phyloP scores from a whole-genome alignment of 768 basidiomycete species.

The Lactarius sp. region DNA sequence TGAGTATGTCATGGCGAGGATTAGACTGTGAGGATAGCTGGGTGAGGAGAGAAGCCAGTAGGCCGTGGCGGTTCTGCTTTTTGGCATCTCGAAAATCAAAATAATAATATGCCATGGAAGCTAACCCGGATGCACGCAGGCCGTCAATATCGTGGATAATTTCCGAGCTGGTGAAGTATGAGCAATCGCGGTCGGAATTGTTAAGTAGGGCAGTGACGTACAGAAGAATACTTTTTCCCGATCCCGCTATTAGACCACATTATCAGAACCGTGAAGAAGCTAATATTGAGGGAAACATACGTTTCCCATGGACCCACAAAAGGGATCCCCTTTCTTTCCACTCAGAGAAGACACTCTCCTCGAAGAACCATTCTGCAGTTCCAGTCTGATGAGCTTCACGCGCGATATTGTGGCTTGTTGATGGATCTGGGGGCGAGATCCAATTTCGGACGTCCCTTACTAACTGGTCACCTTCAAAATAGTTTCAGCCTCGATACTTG shows the following conservation, averaged over 20 bases:
- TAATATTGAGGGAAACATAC: neutral
- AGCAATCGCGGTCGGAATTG: neutral
- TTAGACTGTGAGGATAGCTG: too few relatives aligned
- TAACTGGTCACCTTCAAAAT: neutral
- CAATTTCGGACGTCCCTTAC: neutral
- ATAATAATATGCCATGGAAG: neutral
- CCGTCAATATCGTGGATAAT: neutral
- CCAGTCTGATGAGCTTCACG: neutral
- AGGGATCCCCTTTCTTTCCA: constrained; percentile 8
- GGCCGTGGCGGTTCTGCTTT: too few relatives aligned
- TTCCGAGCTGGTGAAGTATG: neutral
- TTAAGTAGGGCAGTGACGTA: neutral
- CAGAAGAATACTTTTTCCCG: constrained; percentile 8
- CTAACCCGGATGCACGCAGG: neutral
- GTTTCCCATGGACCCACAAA: constrained; percentile 13
- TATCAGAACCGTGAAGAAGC: neutral
- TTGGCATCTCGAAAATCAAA: too few relatives aligned
- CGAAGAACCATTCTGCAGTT: constrained; percentile 3
- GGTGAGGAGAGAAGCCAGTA: too few relatives aligned
- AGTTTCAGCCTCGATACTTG: neutral
- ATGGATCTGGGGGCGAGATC: constrained; percentile 3
- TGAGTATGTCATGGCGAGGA: too few relatives aligned
- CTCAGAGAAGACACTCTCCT: neutral
- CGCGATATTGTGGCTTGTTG: neutral
- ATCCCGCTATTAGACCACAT: neutral